Conservation (phyloP, 2,329 filamentous ascomycete species). For the Grosmannia huntii region DNA sequence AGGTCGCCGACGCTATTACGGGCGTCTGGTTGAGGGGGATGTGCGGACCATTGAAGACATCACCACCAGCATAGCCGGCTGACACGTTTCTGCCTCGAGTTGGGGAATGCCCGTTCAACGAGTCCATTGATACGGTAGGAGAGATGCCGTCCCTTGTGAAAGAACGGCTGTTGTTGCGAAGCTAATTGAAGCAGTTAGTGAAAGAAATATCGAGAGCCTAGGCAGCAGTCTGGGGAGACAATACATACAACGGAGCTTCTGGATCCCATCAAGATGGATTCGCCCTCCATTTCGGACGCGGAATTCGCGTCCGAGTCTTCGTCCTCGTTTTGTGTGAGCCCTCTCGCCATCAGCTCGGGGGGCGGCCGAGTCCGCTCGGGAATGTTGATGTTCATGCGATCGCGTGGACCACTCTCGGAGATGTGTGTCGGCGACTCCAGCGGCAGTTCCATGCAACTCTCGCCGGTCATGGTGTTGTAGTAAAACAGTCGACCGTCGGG, state of each 20-base stretch:
- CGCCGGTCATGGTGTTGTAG: conserved; percentile 94
- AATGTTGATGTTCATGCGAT: conserved; percentile 77
- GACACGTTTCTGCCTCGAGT: conserved; percentile 1
- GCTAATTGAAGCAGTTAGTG: neutral
- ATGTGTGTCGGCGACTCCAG: conserved; percentile 75
- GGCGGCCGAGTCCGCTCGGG: conserved; percentile 85
- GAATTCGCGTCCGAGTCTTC: conserved; percentile 76
- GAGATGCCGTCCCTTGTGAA: conserved; percentile 58
- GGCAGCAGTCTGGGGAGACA: neutral
- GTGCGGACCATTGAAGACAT: conserved; percentile 39
- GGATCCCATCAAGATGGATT: conserved; percentile 56
- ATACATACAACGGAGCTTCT: conserved; percentile 52
- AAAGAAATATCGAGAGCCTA: neutral
- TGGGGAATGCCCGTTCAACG: conserved; percentile 59
- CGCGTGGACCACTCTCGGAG: conserved; percentile 73
- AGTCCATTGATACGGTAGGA: conserved; percentile 83
- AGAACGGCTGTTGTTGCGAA: conserved; percentile 44
- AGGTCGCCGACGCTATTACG: conserved; percentile 45
- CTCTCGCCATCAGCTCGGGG: conserved; percentile 79
- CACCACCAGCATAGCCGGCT: conserved; percentile 35
- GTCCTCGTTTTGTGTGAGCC: conserved; percentile 71
- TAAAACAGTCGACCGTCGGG: conserved; percentile 89
- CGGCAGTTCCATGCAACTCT: conserved; percentile 87
- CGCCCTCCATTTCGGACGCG: conserved; percentile 74
- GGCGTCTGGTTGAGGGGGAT: conserved; percentile 27